These are phyloP conservation scores for Globisporangium viniferum DNA, from an alignment of 352 stramenopile genomes.

Conservation along the genomic window DNA sequence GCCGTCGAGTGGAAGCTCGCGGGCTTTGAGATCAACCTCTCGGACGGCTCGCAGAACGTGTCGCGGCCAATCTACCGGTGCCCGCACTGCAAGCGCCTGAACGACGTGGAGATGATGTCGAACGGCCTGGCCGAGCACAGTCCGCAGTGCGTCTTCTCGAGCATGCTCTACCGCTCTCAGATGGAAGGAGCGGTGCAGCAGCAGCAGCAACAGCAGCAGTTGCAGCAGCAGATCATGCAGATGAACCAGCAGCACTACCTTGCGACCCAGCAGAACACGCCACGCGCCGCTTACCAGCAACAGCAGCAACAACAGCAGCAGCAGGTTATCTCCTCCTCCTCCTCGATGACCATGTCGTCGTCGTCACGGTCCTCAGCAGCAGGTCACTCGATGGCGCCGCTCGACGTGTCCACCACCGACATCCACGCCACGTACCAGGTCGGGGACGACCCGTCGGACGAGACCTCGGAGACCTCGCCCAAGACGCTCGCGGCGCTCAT, in stretches of 20 bases:
- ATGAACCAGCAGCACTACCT: conserved; percentile 34
- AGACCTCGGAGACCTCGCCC: conserved; percentile 27
- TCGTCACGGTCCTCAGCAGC: conserved; percentile 15
- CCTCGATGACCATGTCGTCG: conserved; percentile 14
- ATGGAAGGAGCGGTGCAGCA: conserved; percentile 42
- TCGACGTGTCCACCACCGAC: conserved; percentile 4
- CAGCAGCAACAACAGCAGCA: conserved; percentile 11
- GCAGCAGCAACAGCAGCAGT: conserved; percentile 19
- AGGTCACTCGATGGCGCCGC: conserved; percentile 18
- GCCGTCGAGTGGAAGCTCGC: conserved; percentile 71
- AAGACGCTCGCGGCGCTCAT: conserved; percentile 35
- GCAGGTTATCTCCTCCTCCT: background rate
- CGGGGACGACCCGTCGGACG: background rate
- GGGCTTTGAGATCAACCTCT: conserved; percentile 70
- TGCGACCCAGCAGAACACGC: conserved; percentile 13
- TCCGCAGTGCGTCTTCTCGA: conserved; percentile 49
- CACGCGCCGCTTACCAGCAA: conserved; percentile 4
- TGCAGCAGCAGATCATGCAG: conserved; percentile 31
- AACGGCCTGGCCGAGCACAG: conserved; percentile 55
- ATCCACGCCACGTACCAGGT: conserved; percentile 8
- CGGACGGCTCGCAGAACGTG: conserved; percentile 63
- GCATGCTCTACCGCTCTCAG: conserved; percentile 49
- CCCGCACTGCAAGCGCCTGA: conserved; percentile 57
- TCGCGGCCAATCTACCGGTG: conserved; percentile 76
- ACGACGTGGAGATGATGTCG: conserved; percentile 70